Base-by-base conservation (phyloP, 345 rosid species). In the Ceriops decandra region DNA sequence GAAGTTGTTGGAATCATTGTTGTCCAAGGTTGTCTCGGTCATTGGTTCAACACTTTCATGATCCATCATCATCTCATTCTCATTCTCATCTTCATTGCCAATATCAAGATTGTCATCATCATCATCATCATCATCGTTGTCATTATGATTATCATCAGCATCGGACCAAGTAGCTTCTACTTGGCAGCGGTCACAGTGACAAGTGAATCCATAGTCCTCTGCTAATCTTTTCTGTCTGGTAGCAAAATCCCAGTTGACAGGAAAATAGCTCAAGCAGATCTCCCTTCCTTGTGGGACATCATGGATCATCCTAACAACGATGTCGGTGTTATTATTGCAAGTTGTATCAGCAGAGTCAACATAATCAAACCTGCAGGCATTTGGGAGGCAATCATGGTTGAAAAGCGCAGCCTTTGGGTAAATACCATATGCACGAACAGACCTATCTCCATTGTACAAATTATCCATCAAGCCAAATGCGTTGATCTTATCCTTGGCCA, bases 371-470 rank as follows among this genome's bases (percentile, higher is more conserved):
- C 96, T 80, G 68, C 98, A 93, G 62, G 92, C 98, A 85, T 91
- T 91, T 22, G 98, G 98, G n/a, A 93, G 92, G 78, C 97, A 93
- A 58, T 89, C 98, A 53, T 91, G 97, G 69, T 91, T 93, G 73
- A 91, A 88, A 52, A 91, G 81, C 15, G 97, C 83, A 1, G 92
- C 89, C 76, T 73, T 84, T 0, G 90, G 90, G 57, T 89, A 93
- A 22, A 93, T 83, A 8, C 92, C 97, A 64, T 89, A 93, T 0
- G 89, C 95, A 32, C 97, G 77, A 3, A 88, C 95, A 3, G 88
- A 91, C 68, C 96, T 83, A 62, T 75, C 69, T 0, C 79, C 84
- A 6, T 59, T 68, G 15, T 53, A n/a, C 15, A 79, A 62, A 0
- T 90, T 92, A 72, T 85, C 97, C 95, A 90, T 93, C 67, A 90